Percentiles rank a stretch among this genome's conserved stretches.
Evolutionary conservation across 176 grass and related monocot species (phyloP).

Genomic region (Pontederia crassipes): DNA sequence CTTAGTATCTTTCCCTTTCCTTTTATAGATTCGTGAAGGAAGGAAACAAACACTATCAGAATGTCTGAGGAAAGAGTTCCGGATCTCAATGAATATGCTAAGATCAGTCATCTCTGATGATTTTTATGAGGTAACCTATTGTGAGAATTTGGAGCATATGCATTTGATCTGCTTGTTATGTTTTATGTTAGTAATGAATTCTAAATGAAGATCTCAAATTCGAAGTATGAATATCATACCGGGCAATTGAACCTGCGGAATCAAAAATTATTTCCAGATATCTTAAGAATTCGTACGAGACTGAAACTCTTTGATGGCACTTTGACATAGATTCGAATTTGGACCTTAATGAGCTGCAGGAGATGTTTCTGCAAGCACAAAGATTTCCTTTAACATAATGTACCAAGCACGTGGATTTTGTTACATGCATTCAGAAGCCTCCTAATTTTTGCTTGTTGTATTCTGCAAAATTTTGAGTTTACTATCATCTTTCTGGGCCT

Average conservation of each 20-base stretch:
- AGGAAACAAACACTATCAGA: constrained; percentile 66
- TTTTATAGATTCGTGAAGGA: constrained; percentile 56
- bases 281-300: too few relatives aligned
- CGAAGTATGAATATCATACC: too few relatives aligned
- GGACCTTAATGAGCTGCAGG: too few relatives aligned
- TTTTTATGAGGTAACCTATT: constrained; percentile 63
- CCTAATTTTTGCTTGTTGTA: constrained; percentile 5
- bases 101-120: constrained; percentile 58
- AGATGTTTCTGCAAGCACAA: too few relatives aligned
- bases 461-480: not conserved
- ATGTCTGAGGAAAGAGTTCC: constrained; percentile 89
- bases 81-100: constrained; percentile 79
- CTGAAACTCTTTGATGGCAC: too few relatives aligned
- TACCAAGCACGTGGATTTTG: too few relatives aligned
- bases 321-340: too few relatives aligned
- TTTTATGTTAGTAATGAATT: not conserved
- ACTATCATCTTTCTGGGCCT: not conserved
- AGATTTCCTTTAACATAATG: too few relatives aligned
- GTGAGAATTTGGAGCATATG: too few relatives aligned
- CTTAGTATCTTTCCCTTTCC: not conserved
- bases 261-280: too few relatives aligned
- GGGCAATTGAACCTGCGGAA: too few relatives aligned
- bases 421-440: not conserved
- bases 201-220: not conserved
- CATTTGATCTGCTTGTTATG: not conserved